Conservation (phyloP, 768 basidiomycete species). For the Amylocystis lapponica region DNA sequence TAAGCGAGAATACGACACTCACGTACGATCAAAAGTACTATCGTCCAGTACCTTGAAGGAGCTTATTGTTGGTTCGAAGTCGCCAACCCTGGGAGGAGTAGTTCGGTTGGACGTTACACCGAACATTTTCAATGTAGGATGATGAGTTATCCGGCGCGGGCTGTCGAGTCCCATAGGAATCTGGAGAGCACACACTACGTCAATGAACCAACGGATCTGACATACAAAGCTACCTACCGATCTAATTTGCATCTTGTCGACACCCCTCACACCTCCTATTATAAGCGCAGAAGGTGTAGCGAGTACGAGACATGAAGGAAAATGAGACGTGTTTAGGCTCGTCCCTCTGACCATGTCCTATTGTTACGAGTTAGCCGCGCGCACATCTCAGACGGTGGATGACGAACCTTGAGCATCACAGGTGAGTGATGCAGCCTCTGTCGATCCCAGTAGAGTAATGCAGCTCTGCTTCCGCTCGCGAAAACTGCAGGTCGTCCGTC, state of each 20-base stretch:
- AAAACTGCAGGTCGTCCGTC: constrained; percentile 55
- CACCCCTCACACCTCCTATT: constrained; percentile 60
- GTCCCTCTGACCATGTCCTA: constrained; percentile 49
- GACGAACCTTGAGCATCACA: constrained; percentile 59
- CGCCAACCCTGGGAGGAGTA: constrained; percentile 49
- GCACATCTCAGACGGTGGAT: background rate
- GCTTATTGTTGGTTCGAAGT: constrained; percentile 39
- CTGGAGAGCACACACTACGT: constrained; percentile 40
- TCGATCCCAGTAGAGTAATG: constrained; percentile 63
- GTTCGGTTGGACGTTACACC: constrained; percentile 59
- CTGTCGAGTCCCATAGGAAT: constrained; percentile 66
- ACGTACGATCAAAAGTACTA: constrained; percentile 45
- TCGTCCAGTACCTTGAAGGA: constrained; percentile 67
- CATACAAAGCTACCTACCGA: constrained; percentile 46
- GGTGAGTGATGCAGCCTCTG: constrained; percentile 63
- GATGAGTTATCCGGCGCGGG: constrained; percentile 63
- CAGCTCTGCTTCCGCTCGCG: constrained; percentile 65
- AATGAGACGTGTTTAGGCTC: constrained; percentile 43
- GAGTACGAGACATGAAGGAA: constrained; percentile 52
- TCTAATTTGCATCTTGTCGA: constrained; percentile 78
- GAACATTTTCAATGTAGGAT: constrained; percentile 47
- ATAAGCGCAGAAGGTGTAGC: constrained; percentile 47
- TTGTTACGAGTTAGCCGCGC: background rate
- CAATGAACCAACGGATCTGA: background rate
- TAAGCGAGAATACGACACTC: background rate